A percentile compares a stretch with the other conserved stretches of the same genome.
These are phyloP conservation scores for Pontederia crassipes DNA, from an alignment of 176 grass and related monocot species.

Conservation along the genomic window DNA sequence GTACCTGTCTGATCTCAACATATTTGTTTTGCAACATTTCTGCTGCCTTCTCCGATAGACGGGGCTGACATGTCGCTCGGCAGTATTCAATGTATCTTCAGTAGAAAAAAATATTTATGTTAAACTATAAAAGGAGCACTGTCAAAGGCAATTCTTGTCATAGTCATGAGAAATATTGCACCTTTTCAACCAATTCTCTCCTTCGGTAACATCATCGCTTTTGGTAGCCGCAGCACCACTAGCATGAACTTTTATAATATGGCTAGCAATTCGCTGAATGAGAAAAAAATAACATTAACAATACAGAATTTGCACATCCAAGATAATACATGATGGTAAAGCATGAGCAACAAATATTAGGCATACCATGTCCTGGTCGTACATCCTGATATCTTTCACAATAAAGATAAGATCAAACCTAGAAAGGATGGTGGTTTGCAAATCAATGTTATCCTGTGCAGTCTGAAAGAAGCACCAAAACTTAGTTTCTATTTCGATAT, in stretches of 20 bases:
- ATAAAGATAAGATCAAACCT: constrained; percentile 98
- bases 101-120: neutral
- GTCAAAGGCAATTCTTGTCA: neutral
- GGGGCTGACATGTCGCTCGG: constrained; percentile 59
- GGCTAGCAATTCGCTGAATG: constrained; percentile 59
- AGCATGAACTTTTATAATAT: constrained; percentile 96
- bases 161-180: constrained; percentile 12
- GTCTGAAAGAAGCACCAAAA: constrained; percentile 35
- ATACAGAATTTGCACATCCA: too few species aligned
- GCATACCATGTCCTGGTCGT: constrained; percentile 84
- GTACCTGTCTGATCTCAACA: constrained; percentile 93
- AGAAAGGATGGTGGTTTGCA: constrained; percentile 97
- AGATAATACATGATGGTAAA: too few species aligned
- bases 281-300: too few species aligned
- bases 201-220: constrained; percentile 47
- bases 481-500: too few species aligned
- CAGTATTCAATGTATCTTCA: constrained; percentile 86
- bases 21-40: constrained; percentile 98
- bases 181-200: constrained; percentile 97
- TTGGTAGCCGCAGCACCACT: constrained; percentile 55
- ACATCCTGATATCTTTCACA: constrained; percentile 87
- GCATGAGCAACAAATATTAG: neutral
- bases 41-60: constrained; percentile 82
- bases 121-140: too few species aligned
- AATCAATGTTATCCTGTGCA: constrained; percentile 92